These are phyloP conservation scores for Plasmodium malariae DNA, from an alignment of 169 alveolate genomes.

Conservation along the genomic window DNA sequence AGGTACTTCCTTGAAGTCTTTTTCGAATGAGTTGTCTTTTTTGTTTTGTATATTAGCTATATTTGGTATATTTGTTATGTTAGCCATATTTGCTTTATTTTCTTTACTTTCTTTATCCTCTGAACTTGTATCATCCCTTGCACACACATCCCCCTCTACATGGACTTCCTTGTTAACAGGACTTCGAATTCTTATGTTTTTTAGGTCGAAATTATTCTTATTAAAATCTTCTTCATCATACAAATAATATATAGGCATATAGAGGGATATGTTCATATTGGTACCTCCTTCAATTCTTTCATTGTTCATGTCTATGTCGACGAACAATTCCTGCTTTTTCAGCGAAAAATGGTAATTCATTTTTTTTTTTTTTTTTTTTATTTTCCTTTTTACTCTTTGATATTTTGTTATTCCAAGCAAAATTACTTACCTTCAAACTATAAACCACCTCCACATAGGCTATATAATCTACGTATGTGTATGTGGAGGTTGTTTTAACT, in stretches of 20 bases:
- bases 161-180: neutral
- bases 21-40: neutral
- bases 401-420: neutral
- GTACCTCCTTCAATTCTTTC: slow-evolving; percentile 66
- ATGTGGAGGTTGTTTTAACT: too few species aligned
- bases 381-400: neutral
- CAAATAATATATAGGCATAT: slow-evolving; percentile 72
- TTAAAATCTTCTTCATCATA: slow-evolving; percentile 63
- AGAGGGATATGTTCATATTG: slow-evolving; percentile 33
- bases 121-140: neutral
- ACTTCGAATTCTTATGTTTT: slow-evolving; percentile 32
- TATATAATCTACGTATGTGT: too few species aligned
- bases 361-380: neutral
- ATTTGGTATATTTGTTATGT: neutral
- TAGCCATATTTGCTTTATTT: neutral
- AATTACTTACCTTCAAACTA: too few species aligned
- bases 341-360: slow-evolving; percentile 31
- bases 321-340: slow-evolving; percentile 46
- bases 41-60: neutral
- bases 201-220: slow-evolving; percentile 24
- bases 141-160: neutral
- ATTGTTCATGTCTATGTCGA: slow-evolving; percentile 69
- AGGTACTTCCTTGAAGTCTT: slow-evolving; percentile 6
- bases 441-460: too few species aligned
- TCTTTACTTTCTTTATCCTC: slow-evolving; percentile 1